phyloP scores from a whole-genome alignment of 345 rosid genomes.

The Camelina laxa region DNA sequence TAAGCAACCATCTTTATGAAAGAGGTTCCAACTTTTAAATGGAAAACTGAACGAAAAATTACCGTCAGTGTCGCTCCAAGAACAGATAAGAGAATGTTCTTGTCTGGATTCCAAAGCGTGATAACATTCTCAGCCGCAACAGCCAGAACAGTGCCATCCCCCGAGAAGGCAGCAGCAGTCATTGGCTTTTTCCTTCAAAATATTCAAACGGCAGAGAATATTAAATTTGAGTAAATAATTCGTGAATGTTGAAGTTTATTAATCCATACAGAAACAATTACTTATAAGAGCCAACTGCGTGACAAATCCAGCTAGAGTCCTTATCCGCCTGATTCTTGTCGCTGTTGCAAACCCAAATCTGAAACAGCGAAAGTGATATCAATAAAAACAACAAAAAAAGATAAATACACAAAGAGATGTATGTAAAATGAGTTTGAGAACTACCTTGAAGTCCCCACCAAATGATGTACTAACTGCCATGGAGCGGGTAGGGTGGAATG shows the following conservation, averaged over 20 bases:
- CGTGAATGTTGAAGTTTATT: slow-evolving; percentile 1
- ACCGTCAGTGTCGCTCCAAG: slow-evolving; percentile 74
- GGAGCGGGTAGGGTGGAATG: slow-evolving; percentile 69
- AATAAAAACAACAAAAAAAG: neutral
- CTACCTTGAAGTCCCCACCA: slow-evolving; percentile 97
- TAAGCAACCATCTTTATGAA: neutral
- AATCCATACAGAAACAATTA: slow-evolving; percentile 45
- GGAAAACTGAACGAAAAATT: neutral
- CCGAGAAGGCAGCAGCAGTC: slow-evolving; percentile 95
- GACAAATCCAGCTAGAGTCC: slow-evolving; percentile 81
- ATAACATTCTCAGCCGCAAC: slow-evolving; percentile 91
- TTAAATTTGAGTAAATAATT: neutral
- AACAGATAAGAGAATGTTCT: slow-evolving; percentile 77
- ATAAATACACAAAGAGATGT: neutral
- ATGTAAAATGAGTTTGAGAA: slow-evolving; percentile 18
- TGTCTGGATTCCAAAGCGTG: slow-evolving; percentile 89
- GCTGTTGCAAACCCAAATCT: slow-evolving; percentile 78
- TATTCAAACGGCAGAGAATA: neutral
- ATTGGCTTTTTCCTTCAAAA: slow-evolving; percentile 75
- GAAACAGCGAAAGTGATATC: slow-evolving; percentile 8
- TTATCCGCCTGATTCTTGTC: slow-evolving; percentile 48
- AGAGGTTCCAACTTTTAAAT: neutral
- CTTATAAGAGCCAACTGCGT: slow-evolving; percentile 93
- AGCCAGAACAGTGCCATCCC: slow-evolving; percentile 95
- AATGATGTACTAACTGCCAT: slow-evolving; percentile 86